Conservation (phyloP, 1,284 basidiomycete species). For the Cutaneotrichosporon cavernicola region DNA sequence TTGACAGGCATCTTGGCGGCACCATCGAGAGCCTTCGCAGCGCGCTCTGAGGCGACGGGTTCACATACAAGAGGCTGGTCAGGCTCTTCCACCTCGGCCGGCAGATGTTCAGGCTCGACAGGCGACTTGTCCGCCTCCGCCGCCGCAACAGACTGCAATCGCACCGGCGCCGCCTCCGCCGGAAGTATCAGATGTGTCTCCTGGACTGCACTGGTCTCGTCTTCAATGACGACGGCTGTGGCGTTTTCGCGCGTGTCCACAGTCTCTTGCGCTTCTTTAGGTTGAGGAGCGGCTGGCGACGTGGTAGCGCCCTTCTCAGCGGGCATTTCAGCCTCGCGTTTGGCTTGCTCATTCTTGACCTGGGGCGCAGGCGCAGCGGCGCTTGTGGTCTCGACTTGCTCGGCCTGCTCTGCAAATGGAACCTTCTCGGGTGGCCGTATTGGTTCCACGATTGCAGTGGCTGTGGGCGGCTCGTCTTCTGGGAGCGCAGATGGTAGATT, state of each 20-base stretch:
- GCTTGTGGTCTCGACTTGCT: not conserved
- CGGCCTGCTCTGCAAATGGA: not conserved
- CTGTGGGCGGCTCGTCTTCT: not conserved
- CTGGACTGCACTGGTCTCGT: not conserved
- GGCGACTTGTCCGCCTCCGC: not conserved
- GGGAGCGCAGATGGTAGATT: not conserved
- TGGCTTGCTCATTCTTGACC: not conserved
- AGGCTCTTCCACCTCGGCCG: not conserved
- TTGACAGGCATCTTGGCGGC: not conserved
- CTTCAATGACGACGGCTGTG: not conserved
- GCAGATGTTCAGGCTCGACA: not conserved
- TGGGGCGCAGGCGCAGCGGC: not conserved
- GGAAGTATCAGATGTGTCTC: not conserved
- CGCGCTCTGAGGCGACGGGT: not conserved
- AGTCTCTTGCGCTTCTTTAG: not conserved
- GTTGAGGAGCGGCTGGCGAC: not conserved
- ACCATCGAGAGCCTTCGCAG: not conserved
- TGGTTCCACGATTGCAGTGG: not conserved
- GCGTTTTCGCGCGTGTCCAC: not conserved
- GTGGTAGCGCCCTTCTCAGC: not conserved
- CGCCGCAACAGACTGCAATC: not conserved
- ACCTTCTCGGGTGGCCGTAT: not conserved
- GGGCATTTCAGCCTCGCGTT: not conserved
- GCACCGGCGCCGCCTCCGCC: not conserved
- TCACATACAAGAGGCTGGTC: not conserved